Evolutionary conservation across 1,284 basidiomycete genomes (phyloP), one percentile per base, ranked within the genome.

Genomic region (Irpex lacteus): DNA sequence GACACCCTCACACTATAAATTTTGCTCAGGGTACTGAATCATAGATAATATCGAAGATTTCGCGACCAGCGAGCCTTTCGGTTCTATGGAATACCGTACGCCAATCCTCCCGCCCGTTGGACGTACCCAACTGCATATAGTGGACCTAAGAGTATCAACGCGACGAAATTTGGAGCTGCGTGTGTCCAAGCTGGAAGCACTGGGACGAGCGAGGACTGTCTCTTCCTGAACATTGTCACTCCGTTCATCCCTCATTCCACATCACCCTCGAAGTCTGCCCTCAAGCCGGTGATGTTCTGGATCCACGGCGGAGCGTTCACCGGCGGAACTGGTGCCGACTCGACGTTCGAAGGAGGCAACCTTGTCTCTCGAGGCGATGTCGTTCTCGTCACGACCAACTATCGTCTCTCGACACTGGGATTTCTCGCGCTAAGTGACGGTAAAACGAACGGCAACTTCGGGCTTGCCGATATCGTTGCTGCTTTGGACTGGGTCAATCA

Each of bases 241-340:
- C 75, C 80, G 0, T 77, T 70, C 69, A 70, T 77, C 50, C 78
- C 75, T 7, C 59, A 63, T 5, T 52, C 64, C 13, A 60, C 69
- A 8, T 61, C 69, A 9, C 58, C 66, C 8, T 61, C 66, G n/a
- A 63, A 66, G 37, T 60, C 65, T 2, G 60, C 65, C 0, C 74
- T 81, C 32, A 78, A 78, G 64, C 78, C 81, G 0, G 79, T 82
- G 55, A 70, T 82, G 58, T 75, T 82, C 65, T 81, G 76, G 73
- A 80, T 82, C 56, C 80, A 82, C 68, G 80, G 80, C 2, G 80
- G 81, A n/a, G 77, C 78, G 5, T 81, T 81, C 69, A 82, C 82
- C 50, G 78, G 81, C 32, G 80, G 73, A 1, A 66, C 67, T 1
- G 71, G 68, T 8, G 70, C 69, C 11, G 70, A 72, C 58, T 63